Evolutionary conservation across 202 grass and related monocot genomes (phyloP), one percentile per base, ranked within the genome.

Genomic region (Brachypodium distachyon): DNA sequence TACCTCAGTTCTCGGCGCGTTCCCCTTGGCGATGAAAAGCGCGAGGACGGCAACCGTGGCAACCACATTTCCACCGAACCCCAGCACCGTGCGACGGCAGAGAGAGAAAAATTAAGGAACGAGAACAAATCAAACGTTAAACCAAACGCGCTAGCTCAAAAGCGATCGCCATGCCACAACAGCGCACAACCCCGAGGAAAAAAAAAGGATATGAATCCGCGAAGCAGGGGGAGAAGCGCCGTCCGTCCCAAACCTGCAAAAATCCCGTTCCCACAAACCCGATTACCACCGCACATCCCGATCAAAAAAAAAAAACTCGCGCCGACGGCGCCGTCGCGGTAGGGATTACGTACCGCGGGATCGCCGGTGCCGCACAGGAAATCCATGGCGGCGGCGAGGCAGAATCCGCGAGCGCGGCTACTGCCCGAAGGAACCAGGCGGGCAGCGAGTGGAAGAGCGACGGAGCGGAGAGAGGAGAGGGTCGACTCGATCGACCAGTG

Each of bases 181-280:
- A 46, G 28, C 7, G 44, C 47, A 34, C 42, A 29, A 42, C 27
- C 43, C 60, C 7, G 0, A 25, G 13, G 7, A 7, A 47, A 0
- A 19, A 74, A 29, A 49, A 80, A 97, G 87, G 91, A 97, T 97
- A 97, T 97, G 81, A 88, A 82, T 97, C 92, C 26, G 89, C 72
- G 79, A 97, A 97, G 81, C 88, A 94, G 39, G 86, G 89, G 12
- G 89, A 58, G 51, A 97, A 92, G 14, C 64, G 33, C 61, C 67
- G 80, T 73, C 86, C 89, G 61, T 92, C 84, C 94, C 86, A 97
- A 14, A 94, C 91, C 94, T 94, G 81, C 86, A 67, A 59, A 33
- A 68, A 51, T 17, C n/a, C n/a, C 27, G 11, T 17, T 43, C n/a
- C 4, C 17, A 39, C 22, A 49, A 51, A 12, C 1, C 19, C 41